Evolutionary conservation across 306 rosid genomes (phyloP).

Genomic region (Inga leiocalycina): DNA sequence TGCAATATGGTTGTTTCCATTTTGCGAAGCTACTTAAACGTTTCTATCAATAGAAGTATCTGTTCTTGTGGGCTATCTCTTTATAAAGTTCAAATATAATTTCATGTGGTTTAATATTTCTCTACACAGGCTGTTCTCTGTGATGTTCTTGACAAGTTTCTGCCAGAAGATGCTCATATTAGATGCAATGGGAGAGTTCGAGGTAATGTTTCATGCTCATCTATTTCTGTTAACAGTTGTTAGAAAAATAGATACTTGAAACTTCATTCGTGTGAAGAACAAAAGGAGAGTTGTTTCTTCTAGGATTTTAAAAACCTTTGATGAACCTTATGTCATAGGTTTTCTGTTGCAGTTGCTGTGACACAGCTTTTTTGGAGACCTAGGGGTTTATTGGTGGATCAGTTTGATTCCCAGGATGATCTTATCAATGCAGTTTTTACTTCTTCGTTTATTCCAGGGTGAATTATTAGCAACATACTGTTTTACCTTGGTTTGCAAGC

Average conservation of each 20-base stretch:
- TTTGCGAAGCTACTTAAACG: not conserved
- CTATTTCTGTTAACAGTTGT: constrained; percentile 10
- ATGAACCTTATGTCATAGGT: constrained; percentile 11
- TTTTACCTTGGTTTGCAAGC: constrained; percentile 27
- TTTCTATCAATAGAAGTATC: constrained; percentile 2
- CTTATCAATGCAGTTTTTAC: constrained; percentile 96
- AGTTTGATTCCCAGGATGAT: constrained; percentile 93
- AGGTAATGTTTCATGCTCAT: constrained; percentile 51
- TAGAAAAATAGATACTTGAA: not conserved
- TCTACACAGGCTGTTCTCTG: constrained; percentile 83
- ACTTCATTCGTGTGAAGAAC: not conserved
- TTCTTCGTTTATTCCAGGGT: constrained; percentile 99
- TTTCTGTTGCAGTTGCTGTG: constrained; percentile 76
- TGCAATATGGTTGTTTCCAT: constrained; percentile 6
- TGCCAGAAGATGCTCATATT: constrained; percentile 85
- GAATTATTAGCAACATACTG: constrained; percentile 38
- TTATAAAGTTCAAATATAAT: constrained; percentile 10
- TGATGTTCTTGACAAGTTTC: constrained; percentile 69
- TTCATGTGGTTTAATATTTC: constrained; percentile 15
- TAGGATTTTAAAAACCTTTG: constrained; percentile 17
- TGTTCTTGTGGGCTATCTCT: not conserved
- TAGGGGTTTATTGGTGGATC: constrained; percentile 91
- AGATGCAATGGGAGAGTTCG: constrained; percentile 92
- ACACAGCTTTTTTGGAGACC: constrained; percentile 96
- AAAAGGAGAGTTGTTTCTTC: constrained; percentile 19